Conservation (phyloP, 2,329 filamentous ascomycete genomes). For the Verticillium isaacii region DNA sequence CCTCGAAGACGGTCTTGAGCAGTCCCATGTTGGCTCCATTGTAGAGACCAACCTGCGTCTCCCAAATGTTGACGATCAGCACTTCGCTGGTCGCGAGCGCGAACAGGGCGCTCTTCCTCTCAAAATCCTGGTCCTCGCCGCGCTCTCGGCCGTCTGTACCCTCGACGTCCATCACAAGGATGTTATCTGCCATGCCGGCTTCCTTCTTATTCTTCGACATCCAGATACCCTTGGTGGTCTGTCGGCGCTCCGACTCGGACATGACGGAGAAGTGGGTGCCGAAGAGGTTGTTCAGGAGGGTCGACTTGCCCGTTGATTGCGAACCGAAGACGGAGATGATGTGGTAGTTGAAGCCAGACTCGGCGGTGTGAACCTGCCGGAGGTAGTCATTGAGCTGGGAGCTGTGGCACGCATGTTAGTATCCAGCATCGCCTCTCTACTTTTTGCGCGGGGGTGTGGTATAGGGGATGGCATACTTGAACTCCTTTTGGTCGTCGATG, state of each 20-base stretch:
- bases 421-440: background rate
- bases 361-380: constrained; percentile 70
- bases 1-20: constrained; percentile 97
- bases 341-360: constrained; percentile 97
- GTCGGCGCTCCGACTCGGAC: constrained; percentile 87
- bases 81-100: constrained; percentile 97
- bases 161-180: constrained; percentile 98
- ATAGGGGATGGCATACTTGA: constrained; percentile 65
- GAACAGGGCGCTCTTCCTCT: constrained; percentile 96
- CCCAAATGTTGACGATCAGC: constrained; percentile 98
- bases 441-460: background rate
- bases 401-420: constrained; percentile 37
- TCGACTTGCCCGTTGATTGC: constrained; percentile 97
- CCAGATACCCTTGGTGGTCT: constrained; percentile 99
- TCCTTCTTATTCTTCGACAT: constrained; percentile 91
- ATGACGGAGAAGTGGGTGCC: constrained; percentile 96
- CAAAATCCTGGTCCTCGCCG: constrained; percentile 97
- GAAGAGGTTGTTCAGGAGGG: constrained; percentile 91
- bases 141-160: constrained; percentile 94
- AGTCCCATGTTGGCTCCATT: constrained; percentile 99
- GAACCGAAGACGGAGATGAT: constrained; percentile 98
- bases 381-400: constrained; percentile 78
- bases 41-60: constrained; percentile 96
- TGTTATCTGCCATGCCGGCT: constrained; percentile 84
- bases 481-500: constrained; percentile 91